phyloP scores from a whole-genome alignment of 2,329 filamentous ascomycete genomes.

The Colletotrichum lentis region DNA sequence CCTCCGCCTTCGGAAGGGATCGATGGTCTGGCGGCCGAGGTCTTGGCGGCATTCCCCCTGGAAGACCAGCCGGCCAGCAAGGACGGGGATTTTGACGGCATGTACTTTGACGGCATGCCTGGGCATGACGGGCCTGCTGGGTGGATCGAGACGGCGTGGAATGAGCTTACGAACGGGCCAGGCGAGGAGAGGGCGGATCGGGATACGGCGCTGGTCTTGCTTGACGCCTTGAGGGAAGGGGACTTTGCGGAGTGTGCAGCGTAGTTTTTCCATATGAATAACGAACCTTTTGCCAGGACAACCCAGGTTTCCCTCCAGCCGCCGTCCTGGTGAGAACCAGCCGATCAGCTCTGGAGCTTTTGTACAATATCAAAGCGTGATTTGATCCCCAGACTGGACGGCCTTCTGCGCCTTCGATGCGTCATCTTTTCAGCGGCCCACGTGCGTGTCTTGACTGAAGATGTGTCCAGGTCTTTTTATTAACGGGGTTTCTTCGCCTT shows the following conservation, averaged over 20 bases:
- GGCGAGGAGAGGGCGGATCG: conserved; percentile 46
- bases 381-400: too few species aligned
- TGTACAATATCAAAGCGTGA: too few species aligned
- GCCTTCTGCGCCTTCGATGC: too few species aligned
- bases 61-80: conserved; percentile 41
- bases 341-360: too few species aligned
- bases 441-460: too few species aligned
- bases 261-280: not conserved
- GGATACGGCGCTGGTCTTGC: conserved; percentile 50
- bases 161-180: conserved; percentile 41
- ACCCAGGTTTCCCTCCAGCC: too few species aligned
- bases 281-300: not conserved
- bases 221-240: conserved; percentile 50
- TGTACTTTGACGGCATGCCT: conserved; percentile 45
- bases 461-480: too few species aligned
- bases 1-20: conserved; percentile 43
- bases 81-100: conserved; percentile 41
- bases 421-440: too few species aligned
- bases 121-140: conserved; percentile 44
- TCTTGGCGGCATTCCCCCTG: conserved; percentile 47
- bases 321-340: too few species aligned
- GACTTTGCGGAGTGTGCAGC: conserved; percentile 40
- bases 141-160: conserved; percentile 52
- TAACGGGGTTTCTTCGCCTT: too few species aligned
- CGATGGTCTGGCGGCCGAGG: conserved; percentile 45